phyloP scores from a whole-genome alignment of 1,284 basidiomycete species.

The Sporisorium reilianum region DNA sequence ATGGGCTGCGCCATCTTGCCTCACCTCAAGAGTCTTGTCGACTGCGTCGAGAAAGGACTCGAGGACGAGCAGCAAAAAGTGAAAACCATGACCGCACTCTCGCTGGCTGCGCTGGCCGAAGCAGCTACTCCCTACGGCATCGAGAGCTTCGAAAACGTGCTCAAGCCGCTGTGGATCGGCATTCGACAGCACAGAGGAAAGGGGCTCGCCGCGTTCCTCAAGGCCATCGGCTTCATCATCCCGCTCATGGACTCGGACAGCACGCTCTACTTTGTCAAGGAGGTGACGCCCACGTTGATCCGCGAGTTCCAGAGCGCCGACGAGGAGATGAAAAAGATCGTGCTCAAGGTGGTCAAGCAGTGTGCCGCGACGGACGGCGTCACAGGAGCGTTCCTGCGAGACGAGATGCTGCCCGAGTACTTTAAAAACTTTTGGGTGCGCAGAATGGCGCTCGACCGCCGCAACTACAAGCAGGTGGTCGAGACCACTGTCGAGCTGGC shows the following conservation, averaged over 20 bases:
- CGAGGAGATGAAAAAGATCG: slow-evolving; percentile 99
- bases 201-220: slow-evolving; percentile 96
- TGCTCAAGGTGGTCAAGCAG: slow-evolving; percentile 98
- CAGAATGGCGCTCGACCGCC: slow-evolving; percentile 94
- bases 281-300: slow-evolving; percentile 75
- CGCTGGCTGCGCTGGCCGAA: slow-evolving; percentile 95
- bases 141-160: slow-evolving; percentile 97
- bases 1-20: slow-evolving; percentile 99
- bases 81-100: slow-evolving; percentile 96
- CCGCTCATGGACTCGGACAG: slow-evolving; percentile 97
- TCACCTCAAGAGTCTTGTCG: slow-evolving; percentile 94
- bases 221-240: slow-evolving; percentile 99
- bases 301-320: slow-evolving; percentile 99
- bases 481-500: slow-evolving; percentile 98
- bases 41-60: slow-evolving; percentile 94
- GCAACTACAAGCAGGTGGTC: slow-evolving; percentile 96
- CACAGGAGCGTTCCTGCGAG: slow-evolving; percentile 73
- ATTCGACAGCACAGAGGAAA: slow-evolving; percentile 98
- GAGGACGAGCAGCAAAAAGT: slow-evolving; percentile 99
- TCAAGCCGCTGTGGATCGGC: slow-evolving; percentile 98
- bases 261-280: slow-evolving; percentile 68
- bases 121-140: slow-evolving; percentile 99
- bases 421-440: slow-evolving; percentile 97
- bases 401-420: slow-evolving; percentile 98
- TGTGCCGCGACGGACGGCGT: slow-evolving; percentile 91